Percentiles rank a stretch among this genome's conserved stretches.
Evolutionary conservation across 1,284 basidiomycete species (phyloP).

Genomic region (Coriolopsis trogii): DNA sequence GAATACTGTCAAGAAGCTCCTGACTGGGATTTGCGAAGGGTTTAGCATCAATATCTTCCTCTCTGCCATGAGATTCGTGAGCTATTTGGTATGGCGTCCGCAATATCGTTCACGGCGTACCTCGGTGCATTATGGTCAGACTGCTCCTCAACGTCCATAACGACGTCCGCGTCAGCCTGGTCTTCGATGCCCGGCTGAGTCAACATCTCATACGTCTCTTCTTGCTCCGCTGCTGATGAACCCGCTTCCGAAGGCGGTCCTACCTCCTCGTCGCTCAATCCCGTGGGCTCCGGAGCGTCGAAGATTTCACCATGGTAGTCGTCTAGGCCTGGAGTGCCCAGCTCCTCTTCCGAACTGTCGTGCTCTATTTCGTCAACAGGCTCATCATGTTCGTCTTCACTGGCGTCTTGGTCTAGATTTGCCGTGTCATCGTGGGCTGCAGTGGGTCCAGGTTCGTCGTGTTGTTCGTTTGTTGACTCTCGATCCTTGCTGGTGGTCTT

Average conservation of each 20-base stretch:
- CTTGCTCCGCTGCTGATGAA: slow-evolving; percentile 2
- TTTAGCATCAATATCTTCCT: too few species aligned
- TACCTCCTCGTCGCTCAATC: neutral
- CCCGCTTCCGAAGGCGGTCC: neutral
- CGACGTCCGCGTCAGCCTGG: neutral
- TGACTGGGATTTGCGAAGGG: too few species aligned
- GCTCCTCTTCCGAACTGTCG: slow-evolving; percentile 6
- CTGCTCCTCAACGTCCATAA: neutral
- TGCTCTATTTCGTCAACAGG: neutral
- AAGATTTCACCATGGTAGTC: slow-evolving; percentile 21
- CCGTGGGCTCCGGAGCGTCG: neutral
- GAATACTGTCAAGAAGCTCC: neutral
- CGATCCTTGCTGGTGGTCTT: too few species aligned
- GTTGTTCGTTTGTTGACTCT: too few species aligned
- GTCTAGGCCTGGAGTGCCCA: slow-evolving; percentile 7
- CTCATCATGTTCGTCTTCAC: neutral
- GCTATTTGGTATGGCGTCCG: neutral
- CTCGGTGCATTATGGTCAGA: too few species aligned
- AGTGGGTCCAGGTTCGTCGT: too few species aligned
- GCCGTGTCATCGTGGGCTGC: too few species aligned
- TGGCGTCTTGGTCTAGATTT: too few species aligned
- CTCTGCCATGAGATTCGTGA: neutral
- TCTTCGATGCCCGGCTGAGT: neutral
- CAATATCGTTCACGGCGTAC: too few species aligned
- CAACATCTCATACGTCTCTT: neutral